Percentiles rank a stretch among this genome's conserved stretches.
These are phyloP conservation scores for Penicillium malachiteum DNA, from an alignment of 495 filamentous ascomycete species.

Conservation along the genomic window DNA sequence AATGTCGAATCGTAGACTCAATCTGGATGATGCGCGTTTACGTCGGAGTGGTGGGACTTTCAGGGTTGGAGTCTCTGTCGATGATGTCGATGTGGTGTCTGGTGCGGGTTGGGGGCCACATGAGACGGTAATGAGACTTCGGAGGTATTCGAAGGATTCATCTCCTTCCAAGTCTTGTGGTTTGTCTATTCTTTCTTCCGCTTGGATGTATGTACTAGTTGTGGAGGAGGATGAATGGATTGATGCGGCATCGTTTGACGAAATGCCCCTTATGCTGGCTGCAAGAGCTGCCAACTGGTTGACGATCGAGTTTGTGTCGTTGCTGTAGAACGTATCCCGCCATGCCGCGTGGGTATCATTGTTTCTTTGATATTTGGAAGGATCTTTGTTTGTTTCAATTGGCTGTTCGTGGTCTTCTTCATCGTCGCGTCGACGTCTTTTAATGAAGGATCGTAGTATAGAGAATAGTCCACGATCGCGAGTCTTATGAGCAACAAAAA, in stretches of 20 bases:
- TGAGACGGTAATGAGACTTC: constrained; percentile 28
- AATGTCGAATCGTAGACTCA: constrained; percentile 15
- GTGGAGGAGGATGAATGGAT: constrained; percentile 5
- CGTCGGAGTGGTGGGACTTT: constrained; percentile 2
- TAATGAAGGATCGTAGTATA: neutral
- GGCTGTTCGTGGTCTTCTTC: too few species aligned
- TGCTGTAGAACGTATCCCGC: constrained; percentile 1
- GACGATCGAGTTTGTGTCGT: constrained; percentile 18
- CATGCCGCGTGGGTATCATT: neutral
- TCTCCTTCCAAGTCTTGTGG: constrained; percentile 13
- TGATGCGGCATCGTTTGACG: neutral
- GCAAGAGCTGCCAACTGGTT: constrained; percentile 17
- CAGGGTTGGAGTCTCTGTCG: neutral
- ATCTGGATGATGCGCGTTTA: constrained; percentile 21
- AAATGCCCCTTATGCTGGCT: constrained; percentile 10
- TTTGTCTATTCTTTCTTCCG: neutral
- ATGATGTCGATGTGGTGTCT: neutral
- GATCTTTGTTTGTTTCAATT: too few species aligned
- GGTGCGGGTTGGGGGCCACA: constrained; percentile 5
- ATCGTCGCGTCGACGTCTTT: neutral
- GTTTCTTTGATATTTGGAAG: neutral
- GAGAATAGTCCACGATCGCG: constrained; percentile 3
- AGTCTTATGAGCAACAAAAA: constrained; percentile 6
- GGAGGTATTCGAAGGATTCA: constrained; percentile 26
- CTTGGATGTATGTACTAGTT: neutral